phyloP scores from a whole-genome alignment of 169 alveolate genomes.

The Babesia gibsoni region DNA sequence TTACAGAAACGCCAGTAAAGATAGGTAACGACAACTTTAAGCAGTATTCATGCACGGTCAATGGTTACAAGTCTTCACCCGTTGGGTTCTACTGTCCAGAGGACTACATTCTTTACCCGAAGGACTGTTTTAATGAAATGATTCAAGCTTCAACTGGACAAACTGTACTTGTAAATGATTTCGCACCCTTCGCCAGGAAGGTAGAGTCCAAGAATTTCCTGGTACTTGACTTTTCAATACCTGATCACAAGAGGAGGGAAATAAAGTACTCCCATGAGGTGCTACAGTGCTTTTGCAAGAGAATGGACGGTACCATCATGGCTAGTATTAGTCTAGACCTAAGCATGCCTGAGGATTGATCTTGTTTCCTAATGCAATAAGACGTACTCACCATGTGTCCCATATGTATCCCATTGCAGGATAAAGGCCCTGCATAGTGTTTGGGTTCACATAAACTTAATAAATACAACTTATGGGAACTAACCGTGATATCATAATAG shows the following conservation, averaged over 20 bases:
- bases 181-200: conserved; percentile 17
- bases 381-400: no score
- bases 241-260: neutral
- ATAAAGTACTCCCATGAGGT: neutral
- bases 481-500: no score
- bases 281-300: conserved; percentile 37
- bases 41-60: conserved; percentile 34
- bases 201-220: conserved; percentile 1
- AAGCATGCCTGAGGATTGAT: neutral
- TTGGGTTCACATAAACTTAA: no score
- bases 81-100: conserved; percentile 36
- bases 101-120: neutral
- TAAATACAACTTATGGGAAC: no score
- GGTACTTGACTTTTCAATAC: conserved; percentile 23
- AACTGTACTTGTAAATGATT: neutral
- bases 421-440: no score
- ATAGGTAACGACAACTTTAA: neutral
- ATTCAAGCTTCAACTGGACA: conserved; percentile 3
- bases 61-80: conserved; percentile 3
- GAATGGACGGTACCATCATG: conserved; percentile 29
- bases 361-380: no score
- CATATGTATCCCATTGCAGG: no score
- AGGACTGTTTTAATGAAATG: neutral
- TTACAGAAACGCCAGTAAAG: neutral
- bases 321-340: conserved; percentile 30